Evolutionary conservation across 345 rosid species (phyloP).

Genomic region (Eucalyptus pauciflora): DNA sequence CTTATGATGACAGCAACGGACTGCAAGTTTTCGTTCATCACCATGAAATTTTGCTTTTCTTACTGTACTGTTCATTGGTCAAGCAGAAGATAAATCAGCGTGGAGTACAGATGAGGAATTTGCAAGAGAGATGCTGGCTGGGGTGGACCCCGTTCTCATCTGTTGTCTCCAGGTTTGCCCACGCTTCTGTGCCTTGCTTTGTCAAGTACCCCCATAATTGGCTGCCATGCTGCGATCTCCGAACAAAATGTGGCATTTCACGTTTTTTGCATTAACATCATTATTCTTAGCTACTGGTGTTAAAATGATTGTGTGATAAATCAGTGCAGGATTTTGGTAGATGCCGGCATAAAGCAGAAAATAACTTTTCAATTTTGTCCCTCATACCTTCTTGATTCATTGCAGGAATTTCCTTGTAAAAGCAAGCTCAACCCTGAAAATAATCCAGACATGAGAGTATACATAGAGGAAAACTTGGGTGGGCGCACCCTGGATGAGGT

Average conservation of each 20-base stretch:
- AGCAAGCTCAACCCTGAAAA: constrained; percentile 50
- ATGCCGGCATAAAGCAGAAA: neutral
- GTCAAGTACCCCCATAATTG: neutral
- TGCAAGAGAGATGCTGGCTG: constrained; percentile 81
- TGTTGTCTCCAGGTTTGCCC: constrained; percentile 39
- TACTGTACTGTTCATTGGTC: neutral
- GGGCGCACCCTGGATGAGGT: constrained; percentile 52
- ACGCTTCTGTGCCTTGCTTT: neutral
- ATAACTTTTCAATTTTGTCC: neutral
- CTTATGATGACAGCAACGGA: neutral
- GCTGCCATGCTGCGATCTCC: neutral
- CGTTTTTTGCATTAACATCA: neutral
- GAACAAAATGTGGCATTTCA: neutral
- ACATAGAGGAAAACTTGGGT: constrained; percentile 32
- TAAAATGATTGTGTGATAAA: neutral
- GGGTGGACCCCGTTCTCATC: constrained; percentile 50
- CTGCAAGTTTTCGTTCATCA: neutral
- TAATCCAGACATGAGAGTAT: constrained; percentile 37
- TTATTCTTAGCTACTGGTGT: neutral
- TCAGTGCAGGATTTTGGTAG: neutral
- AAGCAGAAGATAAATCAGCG: constrained; percentile 45
- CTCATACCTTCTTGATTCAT: neutral
- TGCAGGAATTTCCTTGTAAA: constrained; percentile 63
- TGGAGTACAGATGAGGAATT: constrained; percentile 82
- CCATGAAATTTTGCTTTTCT: neutral